Conservation (phyloP, 352 stramenopile species). For the Phytophthora aleatoria region DNA sequence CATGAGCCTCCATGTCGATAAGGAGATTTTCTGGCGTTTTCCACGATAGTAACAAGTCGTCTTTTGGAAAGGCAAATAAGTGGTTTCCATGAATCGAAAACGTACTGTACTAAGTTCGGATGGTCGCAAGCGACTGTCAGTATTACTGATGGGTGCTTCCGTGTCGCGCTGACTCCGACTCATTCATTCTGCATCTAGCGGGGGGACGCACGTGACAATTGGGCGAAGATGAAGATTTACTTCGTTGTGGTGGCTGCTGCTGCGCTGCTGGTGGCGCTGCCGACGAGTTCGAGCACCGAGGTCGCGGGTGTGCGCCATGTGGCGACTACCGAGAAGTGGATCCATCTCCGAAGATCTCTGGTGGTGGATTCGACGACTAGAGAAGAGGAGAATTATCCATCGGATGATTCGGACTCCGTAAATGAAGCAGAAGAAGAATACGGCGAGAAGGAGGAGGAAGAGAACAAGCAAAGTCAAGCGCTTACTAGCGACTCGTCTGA, state of each 20-base stretch:
- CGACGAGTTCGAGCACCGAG: constrained; percentile 1
- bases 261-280: constrained; percentile 10
- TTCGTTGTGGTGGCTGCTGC: constrained; percentile 4
- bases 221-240: constrained; percentile 20
- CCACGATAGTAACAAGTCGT: neutral
- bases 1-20: too few species aligned
- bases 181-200: constrained; percentile 21
- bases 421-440: constrained; percentile 15
- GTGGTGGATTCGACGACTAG: constrained; percentile 11
- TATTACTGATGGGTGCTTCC: neutral
- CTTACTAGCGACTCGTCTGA: constrained; percentile 4
- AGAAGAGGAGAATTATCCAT: constrained; percentile 2
- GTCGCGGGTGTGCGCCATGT: constrained; percentile 4
- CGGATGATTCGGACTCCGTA: neutral
- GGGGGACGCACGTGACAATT: neutral
- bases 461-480: constrained; percentile 7
- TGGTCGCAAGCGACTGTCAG: neutral
- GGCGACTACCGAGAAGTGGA: constrained; percentile 15
- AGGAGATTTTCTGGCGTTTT: neutral
- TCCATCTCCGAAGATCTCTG: constrained; percentile 23
- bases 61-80: neutral
- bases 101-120: neutral
- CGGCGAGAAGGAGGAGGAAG: constrained; percentile 7
- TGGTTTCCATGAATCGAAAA: neutral
- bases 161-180: constrained; percentile 7